phyloP scores from a whole-genome alignment of 208 protist genomes.

The Leishmania martiniquensis region DNA sequence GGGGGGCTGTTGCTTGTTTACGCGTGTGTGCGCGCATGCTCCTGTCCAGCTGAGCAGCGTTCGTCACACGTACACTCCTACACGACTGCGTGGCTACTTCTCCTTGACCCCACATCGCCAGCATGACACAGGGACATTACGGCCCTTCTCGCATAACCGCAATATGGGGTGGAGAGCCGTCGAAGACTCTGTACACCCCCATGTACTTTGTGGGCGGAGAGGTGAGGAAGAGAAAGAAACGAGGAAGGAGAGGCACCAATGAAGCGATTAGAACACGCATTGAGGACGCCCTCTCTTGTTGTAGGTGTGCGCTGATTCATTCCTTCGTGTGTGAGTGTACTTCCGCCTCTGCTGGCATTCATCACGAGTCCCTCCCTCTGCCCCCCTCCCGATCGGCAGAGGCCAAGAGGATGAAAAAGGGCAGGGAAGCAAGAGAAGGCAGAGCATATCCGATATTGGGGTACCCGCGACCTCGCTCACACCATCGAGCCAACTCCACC shows the following conservation, averaged over 20 bases:
- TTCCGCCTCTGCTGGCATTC: neutral
- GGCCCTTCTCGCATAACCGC: neutral
- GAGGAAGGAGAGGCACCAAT: neutral
- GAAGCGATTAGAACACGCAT: neutral
- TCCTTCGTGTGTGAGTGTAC: neutral
- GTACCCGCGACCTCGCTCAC: neutral
- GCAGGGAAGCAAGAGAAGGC: neutral
- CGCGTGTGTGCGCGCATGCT: neutral
- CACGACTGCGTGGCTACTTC: neutral
- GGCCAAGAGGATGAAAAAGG: neutral
- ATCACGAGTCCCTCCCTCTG: neutral
- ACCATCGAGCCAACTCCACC: neutral
- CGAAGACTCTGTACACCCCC: neutral
- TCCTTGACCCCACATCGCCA: neutral
- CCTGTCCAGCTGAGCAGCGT: neutral
- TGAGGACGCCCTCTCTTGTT: neutral
- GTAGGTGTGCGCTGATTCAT: neutral
- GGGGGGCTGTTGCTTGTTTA: neutral
- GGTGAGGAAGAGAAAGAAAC: neutral
- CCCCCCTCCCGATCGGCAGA: neutral
- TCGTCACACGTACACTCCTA: neutral
- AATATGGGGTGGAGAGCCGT: neutral
- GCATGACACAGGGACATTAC: neutral
- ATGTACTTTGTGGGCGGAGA: neutral
- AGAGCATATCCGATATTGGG: neutral